Evolutionary conservation across 345 rosid species (phyloP).

Genomic region (Isatis tinctoria): DNA sequence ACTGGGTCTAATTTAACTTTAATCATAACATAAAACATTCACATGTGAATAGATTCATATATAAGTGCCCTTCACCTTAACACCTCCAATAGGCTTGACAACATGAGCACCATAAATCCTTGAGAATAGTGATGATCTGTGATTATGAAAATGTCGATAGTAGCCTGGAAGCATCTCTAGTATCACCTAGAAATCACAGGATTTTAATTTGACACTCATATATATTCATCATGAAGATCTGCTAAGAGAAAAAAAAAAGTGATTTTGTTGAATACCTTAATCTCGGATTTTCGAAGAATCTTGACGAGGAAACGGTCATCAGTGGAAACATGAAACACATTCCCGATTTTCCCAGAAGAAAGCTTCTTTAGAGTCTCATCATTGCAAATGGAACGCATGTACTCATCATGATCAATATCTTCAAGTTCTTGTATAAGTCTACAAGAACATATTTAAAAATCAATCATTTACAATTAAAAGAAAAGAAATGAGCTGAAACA

Average conservation of each 20-base stretch:
- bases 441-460: neutral
- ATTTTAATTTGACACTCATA: neutral
- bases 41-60: neutral
- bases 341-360: slow-evolving; percentile 37
- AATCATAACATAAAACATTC: neutral
- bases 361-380: slow-evolving; percentile 39
- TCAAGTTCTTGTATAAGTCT: slow-evolving; percentile 45
- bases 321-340: slow-evolving; percentile 30
- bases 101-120: slow-evolving; percentile 46
- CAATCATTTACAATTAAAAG: neutral
- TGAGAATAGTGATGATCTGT: slow-evolving; percentile 33
- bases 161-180: slow-evolving; percentile 42
- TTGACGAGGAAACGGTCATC: slow-evolving; percentile 39
- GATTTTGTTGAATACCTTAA: slow-evolving; percentile 34
- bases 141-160: slow-evolving; percentile 31
- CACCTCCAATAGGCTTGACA: slow-evolving; percentile 43
- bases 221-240: neutral
- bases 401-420: slow-evolving; percentile 35
- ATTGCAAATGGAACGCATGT: slow-evolving; percentile 39
- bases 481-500: neutral
- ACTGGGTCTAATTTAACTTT: neutral
- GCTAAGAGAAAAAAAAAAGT: neutral
- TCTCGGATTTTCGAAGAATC: slow-evolving; percentile 46
- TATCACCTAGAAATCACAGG: slow-evolving; percentile 30
- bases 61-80: slow-evolving; percentile 36